Evolutionary conservation across 768 basidiomycete genomes (phyloP).

Genomic region (Lactarius vividus): DNA sequence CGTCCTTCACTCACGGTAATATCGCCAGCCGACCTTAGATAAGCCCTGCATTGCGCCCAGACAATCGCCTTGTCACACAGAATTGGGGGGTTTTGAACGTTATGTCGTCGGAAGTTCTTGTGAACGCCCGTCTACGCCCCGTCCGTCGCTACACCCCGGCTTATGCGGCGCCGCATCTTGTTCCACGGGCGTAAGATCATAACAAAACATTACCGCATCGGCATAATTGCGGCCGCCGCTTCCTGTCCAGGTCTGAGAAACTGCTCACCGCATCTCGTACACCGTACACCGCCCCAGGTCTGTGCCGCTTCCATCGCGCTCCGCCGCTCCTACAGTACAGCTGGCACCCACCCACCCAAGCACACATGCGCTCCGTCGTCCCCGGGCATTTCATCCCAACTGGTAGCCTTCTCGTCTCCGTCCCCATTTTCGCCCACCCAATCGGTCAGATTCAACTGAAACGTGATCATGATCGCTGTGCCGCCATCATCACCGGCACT

Average conservation of each 20-base stretch:
- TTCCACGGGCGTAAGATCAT: constrained; percentile 7
- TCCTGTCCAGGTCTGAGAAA: not conserved
- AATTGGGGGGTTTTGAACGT: not conserved
- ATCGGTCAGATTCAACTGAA: not conserved
- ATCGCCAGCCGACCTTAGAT: constrained; percentile 16
- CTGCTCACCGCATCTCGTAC: constrained; percentile 1
- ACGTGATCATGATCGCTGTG: not conserved
- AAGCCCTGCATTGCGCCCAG: constrained; percentile 1
- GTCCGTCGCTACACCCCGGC: not conserved
- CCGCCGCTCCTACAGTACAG: not conserved
- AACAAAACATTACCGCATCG: not conserved
- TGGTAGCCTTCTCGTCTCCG: not conserved
- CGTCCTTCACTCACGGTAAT: constrained; percentile 18
- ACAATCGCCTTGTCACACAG: not conserved
- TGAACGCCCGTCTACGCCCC: not conserved
- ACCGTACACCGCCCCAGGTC: not conserved
- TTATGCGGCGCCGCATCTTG: not conserved
- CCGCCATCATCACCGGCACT: not conserved
- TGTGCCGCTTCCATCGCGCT: constrained; percentile 2
- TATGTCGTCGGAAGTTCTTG: not conserved
- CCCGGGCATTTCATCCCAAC: not conserved
- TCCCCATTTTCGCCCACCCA: not conserved
- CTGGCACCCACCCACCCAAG: not conserved
- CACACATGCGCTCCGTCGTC: not conserved
- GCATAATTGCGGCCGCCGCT: not conserved